Base-by-base conservation (phyloP, 257 asterid species). In the Jasminum sambac region DNA sequence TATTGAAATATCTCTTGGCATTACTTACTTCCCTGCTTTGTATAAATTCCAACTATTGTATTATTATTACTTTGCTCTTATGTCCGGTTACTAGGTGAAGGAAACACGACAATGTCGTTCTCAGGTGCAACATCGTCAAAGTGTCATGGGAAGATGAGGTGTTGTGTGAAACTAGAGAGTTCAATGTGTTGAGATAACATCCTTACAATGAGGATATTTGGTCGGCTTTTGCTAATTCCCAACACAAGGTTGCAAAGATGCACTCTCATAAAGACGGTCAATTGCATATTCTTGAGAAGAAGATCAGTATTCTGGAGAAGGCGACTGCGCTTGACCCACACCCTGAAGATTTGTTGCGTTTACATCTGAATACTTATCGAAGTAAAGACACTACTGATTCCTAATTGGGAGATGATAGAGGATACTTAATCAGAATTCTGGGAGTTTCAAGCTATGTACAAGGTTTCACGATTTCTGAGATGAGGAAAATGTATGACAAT, bases 101-200 rank as follows among this genome's bases (percentile, higher is more conserved):
- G 13, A 40, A 11, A 40, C 69, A 70, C 86, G 23, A 79, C 74
- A 43, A 73, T 64, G 80, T 68, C 60, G 46, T 68, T 34, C 50
- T 72, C 84, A 11, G 80, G 71, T 42, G 75, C 75, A 68, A 61
- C 72, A 39, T 87, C 60, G 73, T 91, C 70, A 95, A 89, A 82
- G 98, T 89, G 78, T 94, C 99, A n/a, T 83, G 94, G 96, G 99
- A 94, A 84, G 99, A 91, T 44, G 96, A 86, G 82, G 80, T 89
- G 25, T 73, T 81, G 64, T 85, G 95, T 34, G 84, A 86, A 81
- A 94, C 96, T 8, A 94, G 84, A 79, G 97, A 90, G 66, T 94
- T 91, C 80, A 94, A 88, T 80, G 85, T 67, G 73, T 76, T 79
- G n/a, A n/a, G n/a, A n/a, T n/a, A 95, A 74, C 86, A 74, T 14